These are phyloP conservation scores for Chalciporus piperatus DNA, from an alignment of 768 basidiomycete species.

Conservation along the genomic window DNA sequence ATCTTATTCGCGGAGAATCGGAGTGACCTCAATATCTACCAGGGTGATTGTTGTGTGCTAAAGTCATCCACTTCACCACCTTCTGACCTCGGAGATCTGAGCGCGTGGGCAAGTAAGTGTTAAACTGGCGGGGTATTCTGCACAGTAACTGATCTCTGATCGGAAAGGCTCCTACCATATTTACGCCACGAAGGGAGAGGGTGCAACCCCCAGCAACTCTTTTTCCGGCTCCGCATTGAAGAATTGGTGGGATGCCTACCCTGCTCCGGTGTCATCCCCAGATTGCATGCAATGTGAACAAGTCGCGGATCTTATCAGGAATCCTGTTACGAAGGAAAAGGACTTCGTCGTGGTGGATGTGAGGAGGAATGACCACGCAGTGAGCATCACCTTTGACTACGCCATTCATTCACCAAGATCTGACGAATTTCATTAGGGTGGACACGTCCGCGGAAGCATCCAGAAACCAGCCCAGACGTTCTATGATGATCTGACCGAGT, in stretches of 20 bases:
- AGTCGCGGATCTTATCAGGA: constrained; percentile 33
- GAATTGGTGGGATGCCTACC: constrained; percentile 57
- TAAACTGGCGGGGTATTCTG: neutral
- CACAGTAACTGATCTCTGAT: neutral
- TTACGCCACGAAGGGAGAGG: constrained; percentile 38
- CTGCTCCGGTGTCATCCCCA: constrained; percentile 33
- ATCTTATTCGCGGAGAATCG: constrained; percentile 37
- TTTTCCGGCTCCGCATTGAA: constrained; percentile 26
- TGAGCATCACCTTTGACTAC: constrained; percentile 23
- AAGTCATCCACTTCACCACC: no score
- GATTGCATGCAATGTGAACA: constrained; percentile 32
- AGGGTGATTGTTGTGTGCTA: constrained; percentile 12
- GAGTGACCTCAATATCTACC: constrained; percentile 42
- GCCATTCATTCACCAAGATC: neutral
- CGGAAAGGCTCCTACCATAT: constrained; percentile 45
- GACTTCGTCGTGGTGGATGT: constrained; percentile 50
- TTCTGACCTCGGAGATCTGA: constrained; percentile 34
- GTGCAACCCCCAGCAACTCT: neutral
- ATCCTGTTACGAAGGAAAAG: constrained; percentile 5
- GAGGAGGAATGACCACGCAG: constrained; percentile 43
- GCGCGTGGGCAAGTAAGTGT: constrained; percentile 44
- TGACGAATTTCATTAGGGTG: constrained; percentile 37
- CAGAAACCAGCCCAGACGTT: constrained; percentile 52
- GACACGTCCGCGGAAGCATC: constrained; percentile 50
- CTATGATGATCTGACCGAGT: constrained; percentile 40